Evolutionary conservation across 495 filamentous ascomycete genomes (phyloP).

Genomic region (Sordaria brevicollis): DNA sequence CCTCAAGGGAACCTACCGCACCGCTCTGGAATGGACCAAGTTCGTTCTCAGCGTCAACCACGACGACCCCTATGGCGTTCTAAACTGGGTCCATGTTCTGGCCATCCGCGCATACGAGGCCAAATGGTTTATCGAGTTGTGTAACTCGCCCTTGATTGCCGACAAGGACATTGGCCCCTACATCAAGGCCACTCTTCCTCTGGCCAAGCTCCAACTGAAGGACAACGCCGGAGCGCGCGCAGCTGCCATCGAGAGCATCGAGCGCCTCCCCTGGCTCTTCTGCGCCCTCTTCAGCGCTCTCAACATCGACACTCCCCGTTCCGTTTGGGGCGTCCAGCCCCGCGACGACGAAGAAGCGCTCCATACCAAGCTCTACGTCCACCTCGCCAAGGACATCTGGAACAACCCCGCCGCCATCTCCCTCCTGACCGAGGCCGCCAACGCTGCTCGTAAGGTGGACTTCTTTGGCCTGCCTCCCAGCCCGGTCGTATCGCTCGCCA

Average conservation of each 20-base stretch:
- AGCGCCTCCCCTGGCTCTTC: conserved; percentile 72
- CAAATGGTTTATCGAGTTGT: conserved; percentile 62
- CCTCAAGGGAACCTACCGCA: conserved; percentile 88
- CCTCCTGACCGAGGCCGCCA: conserved; percentile 62
- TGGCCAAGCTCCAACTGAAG: conserved; percentile 62
- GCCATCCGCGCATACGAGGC: conserved; percentile 71
- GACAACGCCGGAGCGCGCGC: conserved; percentile 53
- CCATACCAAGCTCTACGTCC: conserved; percentile 67
- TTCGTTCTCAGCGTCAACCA: conserved; percentile 66
- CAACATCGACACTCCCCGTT: conserved; percentile 58
- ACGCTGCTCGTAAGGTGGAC: conserved; percentile 34
- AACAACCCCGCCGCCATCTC: conserved; percentile 62
- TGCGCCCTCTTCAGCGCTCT: conserved; percentile 66
- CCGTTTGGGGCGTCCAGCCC: conserved; percentile 72
- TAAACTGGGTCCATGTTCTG: conserved; percentile 68
- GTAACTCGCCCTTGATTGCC: conserved; percentile 43
- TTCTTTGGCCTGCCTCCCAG: conserved; percentile 36
- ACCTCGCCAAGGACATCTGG: conserved; percentile 81
- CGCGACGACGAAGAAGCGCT: conserved; percentile 59
- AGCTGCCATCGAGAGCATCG: conserved; percentile 54
- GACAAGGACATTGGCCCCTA: conserved; percentile 40
- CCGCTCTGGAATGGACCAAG: conserved; percentile 88
- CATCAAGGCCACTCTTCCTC: conserved; percentile 57
- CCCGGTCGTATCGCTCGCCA: conserved; percentile 31
- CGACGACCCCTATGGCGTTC: conserved; percentile 75